A percentile compares a stretch with the other conserved stretches of the same genome.
Conservation (phyloP, 768 basidiomycete species). For the Mycena maculata region DNA sequence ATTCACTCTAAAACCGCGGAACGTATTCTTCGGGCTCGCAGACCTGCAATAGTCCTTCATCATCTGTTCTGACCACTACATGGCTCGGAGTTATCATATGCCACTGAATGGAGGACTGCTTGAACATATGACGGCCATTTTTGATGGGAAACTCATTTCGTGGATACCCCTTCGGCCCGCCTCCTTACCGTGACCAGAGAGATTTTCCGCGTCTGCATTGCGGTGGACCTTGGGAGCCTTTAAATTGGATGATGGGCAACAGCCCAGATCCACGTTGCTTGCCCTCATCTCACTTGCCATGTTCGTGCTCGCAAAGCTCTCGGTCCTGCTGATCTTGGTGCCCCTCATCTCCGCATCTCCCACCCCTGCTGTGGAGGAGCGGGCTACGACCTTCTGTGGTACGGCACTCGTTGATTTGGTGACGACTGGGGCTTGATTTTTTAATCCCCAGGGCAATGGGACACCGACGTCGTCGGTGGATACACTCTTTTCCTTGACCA, state of each 20-base stretch:
- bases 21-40: background rate
- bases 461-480: constrained; percentile 53
- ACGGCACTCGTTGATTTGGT: background rate
- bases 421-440: background rate
- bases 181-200: constrained; percentile 20
- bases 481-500: constrained; percentile 66
- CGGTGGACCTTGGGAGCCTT: background rate
- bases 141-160: background rate
- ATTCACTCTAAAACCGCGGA: background rate
- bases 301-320: constrained; percentile 39
- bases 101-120: background rate
- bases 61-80: background rate
- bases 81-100: background rate
- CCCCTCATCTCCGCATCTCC: constrained; percentile 48
- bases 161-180: constrained; percentile 9
- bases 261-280: background rate
- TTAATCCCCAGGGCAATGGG: constrained; percentile 58
- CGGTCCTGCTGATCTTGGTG: constrained; percentile 43
- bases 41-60: background rate
- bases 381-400: constrained; percentile 49
- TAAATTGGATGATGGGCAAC: constrained; percentile 6
- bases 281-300: constrained; percentile 2
- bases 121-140: constrained; percentile 24
- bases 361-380: constrained; percentile 39
- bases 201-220: constrained; percentile 13